phyloP scores from a whole-genome alignment of 1,284 basidiomycete species.

The Sutorius eximius region DNA sequence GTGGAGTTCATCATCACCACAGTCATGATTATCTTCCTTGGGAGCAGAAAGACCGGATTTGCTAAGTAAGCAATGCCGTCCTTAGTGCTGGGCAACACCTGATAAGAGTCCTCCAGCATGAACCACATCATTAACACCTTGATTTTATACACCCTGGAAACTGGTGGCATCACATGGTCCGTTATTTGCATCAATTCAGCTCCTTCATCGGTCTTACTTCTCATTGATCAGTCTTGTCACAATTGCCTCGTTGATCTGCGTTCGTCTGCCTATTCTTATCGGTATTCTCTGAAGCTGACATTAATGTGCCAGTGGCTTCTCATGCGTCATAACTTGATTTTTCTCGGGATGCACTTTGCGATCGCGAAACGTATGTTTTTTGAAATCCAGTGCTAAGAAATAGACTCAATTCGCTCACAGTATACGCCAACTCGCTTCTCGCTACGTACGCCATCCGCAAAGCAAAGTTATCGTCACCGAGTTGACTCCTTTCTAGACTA shows the following conservation, averaged over 20 bases:
- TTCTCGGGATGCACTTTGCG: conserved; percentile 51
- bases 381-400: neutral
- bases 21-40: conserved; percentile 48
- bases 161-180: conserved; percentile 49
- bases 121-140: conserved; percentile 49
- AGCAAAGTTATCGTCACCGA: neutral
- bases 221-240: conserved; percentile 25
- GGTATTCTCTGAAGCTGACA: neutral
- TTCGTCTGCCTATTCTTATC: conserved; percentile 26
- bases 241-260: conserved; percentile 44
- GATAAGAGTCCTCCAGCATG: conserved; percentile 37
- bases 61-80: conserved; percentile 33
- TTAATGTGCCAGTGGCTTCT: conserved; percentile 43
- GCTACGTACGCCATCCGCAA: conserved; percentile 26
- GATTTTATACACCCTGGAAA: conserved; percentile 55
- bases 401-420: conserved; percentile 4
- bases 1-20: conserved; percentile 53
- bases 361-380: conserved; percentile 46
- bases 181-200: neutral
- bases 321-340: conserved; percentile 46
- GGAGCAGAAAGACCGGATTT: conserved; percentile 42
- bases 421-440: conserved; percentile 35
- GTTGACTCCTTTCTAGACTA: conserved; percentile 12
- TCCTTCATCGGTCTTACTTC: conserved; percentile 30
- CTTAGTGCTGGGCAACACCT: neutral